A percentile compares a stretch with the other conserved stretches of the same genome.
phyloP scores from a whole-genome alignment of 768 basidiomycete genomes.

The Sporobolomyces pararoseus region DNA sequence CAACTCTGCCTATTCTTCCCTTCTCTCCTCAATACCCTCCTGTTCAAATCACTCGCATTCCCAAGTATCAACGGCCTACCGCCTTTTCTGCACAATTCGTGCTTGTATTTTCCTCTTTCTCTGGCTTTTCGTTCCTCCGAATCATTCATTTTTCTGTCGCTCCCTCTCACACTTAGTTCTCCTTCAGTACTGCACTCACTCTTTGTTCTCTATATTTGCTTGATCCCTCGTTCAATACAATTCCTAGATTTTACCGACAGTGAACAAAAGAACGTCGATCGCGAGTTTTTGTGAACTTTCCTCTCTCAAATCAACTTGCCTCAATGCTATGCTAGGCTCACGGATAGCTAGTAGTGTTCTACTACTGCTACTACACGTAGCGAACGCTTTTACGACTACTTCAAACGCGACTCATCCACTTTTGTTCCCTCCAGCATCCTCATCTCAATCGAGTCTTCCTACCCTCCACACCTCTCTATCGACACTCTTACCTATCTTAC shows the following conservation, averaged over 20 bases:
- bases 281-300: too few species aligned
- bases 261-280: too few species aligned
- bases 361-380: background rate
- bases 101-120: too few species aligned
- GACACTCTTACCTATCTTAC: constrained; percentile 37
- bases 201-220: background rate
- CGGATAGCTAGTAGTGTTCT: constrained; percentile 10
- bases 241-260: background rate
- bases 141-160: too few species aligned
- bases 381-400: background rate
- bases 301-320: background rate
- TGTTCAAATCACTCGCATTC: too few species aligned
- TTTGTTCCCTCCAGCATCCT: constrained; percentile 16
- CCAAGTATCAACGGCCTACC: too few species aligned
- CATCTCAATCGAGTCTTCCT: constrained; percentile 8
- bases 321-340: background rate
- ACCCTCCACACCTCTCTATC: constrained; percentile 38
- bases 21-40: background rate
- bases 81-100: too few species aligned
- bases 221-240: background rate
- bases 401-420: constrained; percentile 18
- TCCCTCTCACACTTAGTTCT: too few species aligned
- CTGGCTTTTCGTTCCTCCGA: too few species aligned
- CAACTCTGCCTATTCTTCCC: background rate
- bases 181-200: background rate